Evolutionary conservation across 2,329 filamentous ascomycete genomes (phyloP).

Genomic region (Sclerotiophoma versabilis): DNA sequence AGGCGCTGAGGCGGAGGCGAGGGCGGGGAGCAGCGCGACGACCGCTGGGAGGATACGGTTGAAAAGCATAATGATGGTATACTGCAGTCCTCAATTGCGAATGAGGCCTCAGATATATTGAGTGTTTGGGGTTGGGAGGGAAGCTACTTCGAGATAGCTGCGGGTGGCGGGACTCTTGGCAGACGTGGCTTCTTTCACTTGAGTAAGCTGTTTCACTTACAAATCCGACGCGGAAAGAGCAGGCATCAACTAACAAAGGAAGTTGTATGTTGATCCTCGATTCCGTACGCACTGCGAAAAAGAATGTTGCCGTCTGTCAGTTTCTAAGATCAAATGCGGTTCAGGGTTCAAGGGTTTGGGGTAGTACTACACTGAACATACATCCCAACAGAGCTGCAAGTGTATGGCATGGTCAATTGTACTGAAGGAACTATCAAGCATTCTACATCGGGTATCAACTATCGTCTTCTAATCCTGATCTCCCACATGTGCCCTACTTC

Average conservation of each 20-base stretch:
- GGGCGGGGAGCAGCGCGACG: conserved; percentile 42
- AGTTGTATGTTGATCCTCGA: no score
- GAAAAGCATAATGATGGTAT: conserved; percentile 40
- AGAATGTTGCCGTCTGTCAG: no score
- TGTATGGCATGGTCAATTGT: no score
- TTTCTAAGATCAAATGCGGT: neutral
- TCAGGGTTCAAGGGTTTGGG: conserved; percentile 5
- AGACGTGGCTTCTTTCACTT: conserved; percentile 39
- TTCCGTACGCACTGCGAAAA: no score
- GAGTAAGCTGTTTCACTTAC: conserved; percentile 33
- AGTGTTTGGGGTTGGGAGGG: conserved; percentile 21
- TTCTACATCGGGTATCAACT: conserved; percentile 10
- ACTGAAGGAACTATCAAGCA: neutral
- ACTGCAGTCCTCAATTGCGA: conserved; percentile 26
- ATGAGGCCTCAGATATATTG: conserved; percentile 27
- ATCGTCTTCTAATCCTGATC: neutral
- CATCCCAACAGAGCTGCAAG: neutral
- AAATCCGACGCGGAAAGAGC: conserved; percentile 25
- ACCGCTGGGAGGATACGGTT: conserved; percentile 41
- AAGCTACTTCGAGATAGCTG: conserved; percentile 23
- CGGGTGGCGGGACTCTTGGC: conserved; percentile 36
- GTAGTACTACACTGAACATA: neutral
- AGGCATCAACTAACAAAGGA: neutral
- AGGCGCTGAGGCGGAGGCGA: conserved; percentile 69
- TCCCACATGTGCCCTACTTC: neutral